These are phyloP conservation scores for Radiomyces spectabilis DNA, from an alignment of 192 early-diverging fungal genomes.

Conservation along the genomic window DNA sequence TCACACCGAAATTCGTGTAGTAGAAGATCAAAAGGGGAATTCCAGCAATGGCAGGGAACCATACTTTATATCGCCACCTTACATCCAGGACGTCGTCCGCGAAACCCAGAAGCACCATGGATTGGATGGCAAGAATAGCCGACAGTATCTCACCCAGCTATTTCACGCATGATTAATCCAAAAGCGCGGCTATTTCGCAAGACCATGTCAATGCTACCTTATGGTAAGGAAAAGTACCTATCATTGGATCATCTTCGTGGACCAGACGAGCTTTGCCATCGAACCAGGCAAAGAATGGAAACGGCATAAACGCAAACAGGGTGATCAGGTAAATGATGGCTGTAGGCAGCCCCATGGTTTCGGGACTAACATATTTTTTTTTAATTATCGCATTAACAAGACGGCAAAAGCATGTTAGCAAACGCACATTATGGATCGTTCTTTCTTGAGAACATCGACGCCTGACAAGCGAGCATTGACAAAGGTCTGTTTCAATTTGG, in stretches of 20 bases:
- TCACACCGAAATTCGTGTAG: slow-evolving; percentile 80
- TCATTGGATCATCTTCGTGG: slow-evolving; percentile 28
- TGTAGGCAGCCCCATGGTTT: slow-evolving; percentile 88
- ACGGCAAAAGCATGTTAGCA: neutral
- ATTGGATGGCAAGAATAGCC: slow-evolving; percentile 83
- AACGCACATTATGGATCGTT: slow-evolving; percentile 64
- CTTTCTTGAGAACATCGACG: slow-evolving; percentile 71
- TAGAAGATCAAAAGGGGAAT: slow-evolving; percentile 94
- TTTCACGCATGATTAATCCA: neutral
- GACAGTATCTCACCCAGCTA: slow-evolving; percentile 90
- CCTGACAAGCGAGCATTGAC: slow-evolving; percentile 72
- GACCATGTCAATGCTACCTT: slow-evolving; percentile 39
- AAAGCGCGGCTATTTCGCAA: neutral
- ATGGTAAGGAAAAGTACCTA: slow-evolving; percentile 59
- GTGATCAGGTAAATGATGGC: slow-evolving; percentile 83
- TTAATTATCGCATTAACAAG: neutral
- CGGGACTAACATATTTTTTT: slow-evolving; percentile 51
- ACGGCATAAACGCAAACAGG: slow-evolving; percentile 90
- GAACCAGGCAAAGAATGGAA: slow-evolving; percentile 88
- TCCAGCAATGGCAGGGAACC: slow-evolving; percentile 86
- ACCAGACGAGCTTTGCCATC: slow-evolving; percentile 25
- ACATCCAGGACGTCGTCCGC: slow-evolving; percentile 97
- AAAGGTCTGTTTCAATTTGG: slow-evolving; percentile 58
- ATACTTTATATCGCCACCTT: slow-evolving; percentile 92
- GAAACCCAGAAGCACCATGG: slow-evolving; percentile 97